Conservation (phyloP, 345 rosid species). For the Aquilaria sinensis region DNA sequence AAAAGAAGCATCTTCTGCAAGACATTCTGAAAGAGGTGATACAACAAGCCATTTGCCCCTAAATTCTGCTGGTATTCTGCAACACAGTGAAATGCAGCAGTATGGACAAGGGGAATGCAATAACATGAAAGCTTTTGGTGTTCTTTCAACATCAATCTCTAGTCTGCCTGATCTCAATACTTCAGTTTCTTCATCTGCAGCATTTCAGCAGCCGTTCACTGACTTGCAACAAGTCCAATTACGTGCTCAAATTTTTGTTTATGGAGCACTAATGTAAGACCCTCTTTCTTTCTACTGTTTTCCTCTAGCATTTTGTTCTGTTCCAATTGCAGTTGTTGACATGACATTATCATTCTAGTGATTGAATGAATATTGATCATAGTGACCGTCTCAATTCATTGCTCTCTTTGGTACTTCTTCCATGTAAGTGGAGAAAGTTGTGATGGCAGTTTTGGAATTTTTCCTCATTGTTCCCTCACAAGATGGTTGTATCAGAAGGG, state of each 20-base stretch:
- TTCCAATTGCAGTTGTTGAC: too few relatives aligned
- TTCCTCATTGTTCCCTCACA: too few relatives aligned
- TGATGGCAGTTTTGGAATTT: too few relatives aligned
- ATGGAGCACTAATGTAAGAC: conserved; percentile 92
- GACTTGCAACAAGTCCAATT: conserved; percentile 98
- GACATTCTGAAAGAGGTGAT: conserved; percentile 43
- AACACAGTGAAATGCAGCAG: conserved; percentile 54
- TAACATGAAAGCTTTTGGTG: conserved; percentile 42
- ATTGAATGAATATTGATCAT: too few relatives aligned
- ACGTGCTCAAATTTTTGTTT: conserved; percentile 98
- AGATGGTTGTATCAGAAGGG: too few relatives aligned
- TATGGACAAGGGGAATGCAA: conserved; percentile 38
- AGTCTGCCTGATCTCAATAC: conserved; percentile 69
- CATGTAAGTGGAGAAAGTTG: too few relatives aligned
- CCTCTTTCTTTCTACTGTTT: not conserved
- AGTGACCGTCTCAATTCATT: too few relatives aligned
- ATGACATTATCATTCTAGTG: too few relatives aligned
- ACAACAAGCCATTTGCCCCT: conserved; percentile 32
- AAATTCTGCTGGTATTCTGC: conserved; percentile 40
- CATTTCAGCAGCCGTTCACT: conserved; percentile 85
- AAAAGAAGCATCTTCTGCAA: conserved; percentile 36
- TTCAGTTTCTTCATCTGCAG: conserved; percentile 39
- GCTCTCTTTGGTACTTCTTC: too few relatives aligned
- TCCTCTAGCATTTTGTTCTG: not conserved
- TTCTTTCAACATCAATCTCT: conserved; percentile 40